These are phyloP conservation scores for Botryotinia narcissicola DNA, from an alignment of 2,329 filamentous ascomycete genomes.

Conservation along the genomic window DNA sequence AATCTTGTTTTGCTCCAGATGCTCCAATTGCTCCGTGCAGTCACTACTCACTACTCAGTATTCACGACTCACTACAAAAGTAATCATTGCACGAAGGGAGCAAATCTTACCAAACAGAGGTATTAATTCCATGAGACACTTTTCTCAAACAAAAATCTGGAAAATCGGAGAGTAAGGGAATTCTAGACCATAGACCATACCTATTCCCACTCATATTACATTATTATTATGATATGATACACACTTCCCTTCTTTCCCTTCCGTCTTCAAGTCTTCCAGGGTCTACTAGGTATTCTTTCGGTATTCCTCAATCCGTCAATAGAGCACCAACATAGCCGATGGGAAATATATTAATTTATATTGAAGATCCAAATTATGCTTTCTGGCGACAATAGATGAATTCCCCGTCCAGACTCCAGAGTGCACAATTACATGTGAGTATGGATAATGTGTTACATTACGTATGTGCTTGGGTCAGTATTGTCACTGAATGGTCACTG, in stretches of 20 bases:
- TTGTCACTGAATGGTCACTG: neutral
- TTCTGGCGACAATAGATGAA: neutral
- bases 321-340: slow-evolving; percentile 9
- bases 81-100: neutral
- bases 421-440: neutral
- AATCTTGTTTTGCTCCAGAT: neutral
- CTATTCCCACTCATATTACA: neutral
- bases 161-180: neutral
- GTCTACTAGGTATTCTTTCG: neutral
- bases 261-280: neutral
- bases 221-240: neutral
- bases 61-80: neutral
- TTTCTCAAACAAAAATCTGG: neutral
- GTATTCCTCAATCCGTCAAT: slow-evolving; percentile 5
- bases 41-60: neutral
- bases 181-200: neutral
- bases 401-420: neutral
- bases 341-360: slow-evolving; percentile 4
- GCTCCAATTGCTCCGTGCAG: neutral
- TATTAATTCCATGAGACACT: neutral
- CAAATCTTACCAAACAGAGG: neutral
- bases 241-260: neutral
- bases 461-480: neutral
- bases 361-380: slow-evolving; percentile 2
- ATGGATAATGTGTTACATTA: slow-evolving; percentile 8